These are phyloP conservation scores for Calonectria crousiana DNA, from an alignment of 2,329 filamentous ascomycete species.

Conservation along the genomic window DNA sequence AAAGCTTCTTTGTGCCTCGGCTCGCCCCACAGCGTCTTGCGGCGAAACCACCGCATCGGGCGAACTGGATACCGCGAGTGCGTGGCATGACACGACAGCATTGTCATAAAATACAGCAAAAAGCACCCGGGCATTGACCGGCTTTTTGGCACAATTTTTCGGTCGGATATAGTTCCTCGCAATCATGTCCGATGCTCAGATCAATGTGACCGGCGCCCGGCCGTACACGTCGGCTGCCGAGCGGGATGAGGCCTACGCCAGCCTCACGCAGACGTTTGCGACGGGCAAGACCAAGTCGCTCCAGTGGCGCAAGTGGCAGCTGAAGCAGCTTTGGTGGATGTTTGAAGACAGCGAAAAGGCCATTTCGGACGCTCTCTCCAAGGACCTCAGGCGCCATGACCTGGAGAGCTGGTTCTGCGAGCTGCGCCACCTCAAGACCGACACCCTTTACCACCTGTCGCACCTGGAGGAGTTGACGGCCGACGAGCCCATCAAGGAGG, in stretches of 20 bases:
- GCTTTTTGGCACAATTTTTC: too few relatives aligned
- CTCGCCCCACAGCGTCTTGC: background rate
- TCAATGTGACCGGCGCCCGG: background rate
- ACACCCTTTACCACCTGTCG: slow-evolving; percentile 51
- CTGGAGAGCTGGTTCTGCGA: background rate
- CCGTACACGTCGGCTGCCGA: background rate
- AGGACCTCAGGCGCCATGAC: background rate
- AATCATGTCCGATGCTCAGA: background rate
- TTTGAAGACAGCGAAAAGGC: background rate
- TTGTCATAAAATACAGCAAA: background rate
- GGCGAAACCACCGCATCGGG: background rate
- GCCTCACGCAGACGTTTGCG: background rate
- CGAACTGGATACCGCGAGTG: background rate
- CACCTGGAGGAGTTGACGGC: slow-evolving; percentile 55
- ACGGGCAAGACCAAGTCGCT: slow-evolving; percentile 11
- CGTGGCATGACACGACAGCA: background rate
- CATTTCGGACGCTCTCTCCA: background rate
- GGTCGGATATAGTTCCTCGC: too few relatives aligned
- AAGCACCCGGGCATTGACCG: background rate
- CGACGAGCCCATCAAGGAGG: slow-evolving; percentile 48
- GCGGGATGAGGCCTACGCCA: background rate
- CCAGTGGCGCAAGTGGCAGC: background rate
- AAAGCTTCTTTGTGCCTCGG: background rate
- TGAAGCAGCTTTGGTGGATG: slow-evolving; percentile 5
- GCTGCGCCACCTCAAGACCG: slow-evolving; percentile 43